phyloP scores from a whole-genome alignment of 129 eudicot species.

The Apium graveolens region DNA sequence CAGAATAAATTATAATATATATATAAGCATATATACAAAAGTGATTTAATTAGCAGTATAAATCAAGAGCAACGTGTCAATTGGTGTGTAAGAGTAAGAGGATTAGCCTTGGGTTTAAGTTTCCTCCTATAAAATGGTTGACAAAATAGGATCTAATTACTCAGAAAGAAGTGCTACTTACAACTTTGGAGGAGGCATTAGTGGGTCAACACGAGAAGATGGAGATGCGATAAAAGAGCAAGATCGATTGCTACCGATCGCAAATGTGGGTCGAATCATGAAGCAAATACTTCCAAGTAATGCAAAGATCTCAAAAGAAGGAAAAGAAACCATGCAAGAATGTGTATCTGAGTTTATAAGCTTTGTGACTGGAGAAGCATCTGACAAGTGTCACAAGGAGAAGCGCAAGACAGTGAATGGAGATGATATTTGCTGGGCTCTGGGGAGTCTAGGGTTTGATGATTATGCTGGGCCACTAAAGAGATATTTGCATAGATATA shows the following conservation, averaged over 20 bases:
- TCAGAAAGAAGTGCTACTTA: conserved; percentile 21
- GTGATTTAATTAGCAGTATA: conserved; percentile 13
- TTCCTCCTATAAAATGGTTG: conserved; percentile 42
- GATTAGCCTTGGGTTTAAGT: conserved; percentile 20
- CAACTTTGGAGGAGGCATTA: conserved; percentile 21
- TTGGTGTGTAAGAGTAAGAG: conserved; percentile 37
- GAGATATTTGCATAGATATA: conserved; percentile 54
- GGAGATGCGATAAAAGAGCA: conserved; percentile 43
- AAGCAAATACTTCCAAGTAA: conserved; percentile 67
- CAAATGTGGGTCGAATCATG: conserved; percentile 91
- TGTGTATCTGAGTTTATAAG: conserved; percentile 89
- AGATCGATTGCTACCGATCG: conserved; percentile 72
- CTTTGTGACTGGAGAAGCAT: conserved; percentile 88
- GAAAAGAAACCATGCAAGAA: conserved; percentile 94
- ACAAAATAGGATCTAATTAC: conserved; percentile 32
- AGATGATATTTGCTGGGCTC: conserved; percentile 92
- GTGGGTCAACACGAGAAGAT: conserved; percentile 20
- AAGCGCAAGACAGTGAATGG: conserved; percentile 85
- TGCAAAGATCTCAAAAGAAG: conserved; percentile 84
- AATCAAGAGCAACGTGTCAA: conserved; percentile 48
- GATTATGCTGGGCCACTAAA: conserved; percentile 45
- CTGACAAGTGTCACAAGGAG: conserved; percentile 81
- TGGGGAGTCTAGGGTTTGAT: conserved; percentile 74
- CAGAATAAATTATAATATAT: not conserved
- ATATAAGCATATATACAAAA: conserved; percentile 10